Evolutionary conservation across 805 yeast genomes (phyloP), one percentile per base, ranked within the genome.

Genomic region (Lachancea quebecensis): DNA sequence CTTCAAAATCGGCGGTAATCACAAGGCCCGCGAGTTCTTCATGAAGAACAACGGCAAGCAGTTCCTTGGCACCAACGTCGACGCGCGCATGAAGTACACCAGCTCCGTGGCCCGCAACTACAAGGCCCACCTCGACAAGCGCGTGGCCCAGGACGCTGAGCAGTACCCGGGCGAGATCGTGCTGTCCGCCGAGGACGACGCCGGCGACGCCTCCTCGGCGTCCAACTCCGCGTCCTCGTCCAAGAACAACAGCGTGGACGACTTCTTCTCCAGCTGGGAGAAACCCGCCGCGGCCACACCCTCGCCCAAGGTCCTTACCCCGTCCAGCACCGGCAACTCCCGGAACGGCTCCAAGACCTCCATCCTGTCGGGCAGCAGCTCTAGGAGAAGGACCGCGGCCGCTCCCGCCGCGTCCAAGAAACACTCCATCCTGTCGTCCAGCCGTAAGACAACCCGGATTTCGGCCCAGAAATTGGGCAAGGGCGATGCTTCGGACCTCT

Each of bases 1-100:
- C 63, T 88, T 93, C 78, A 88, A 90, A 63, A 80, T 85, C 49
- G 98, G 98, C 53, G 99, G 98, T 25, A 93, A 93, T 65, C 82
- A 82, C 57, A 75, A 74, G 42, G 95, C 96, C 39, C 81, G 82
- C 51, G 96, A 87, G 47, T 93, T 77, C 59, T 85, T 85, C 64
- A 64, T 77, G 56, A 86, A 86, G 66, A 82, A 90, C 60, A 95
- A 95, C 37, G 98, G 97, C 18, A 73, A 88, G 18, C 77, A 80
- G 55, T 80, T 70, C 54, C 68, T 93, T 40, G 59, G 56, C 32
- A 62, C 66, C 11, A 73, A 73, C 45, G 73, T 71, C 31, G 88
- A 84, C 55, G 82, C 89, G 15, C 77, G 74, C 52, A 78, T 81
- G 48, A 90, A 90, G 67, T 93, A 93, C 67, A 81, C 87, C 29